Conservation (phyloP, 148 eudicot genomes). For the Spergularia marina region DNA sequence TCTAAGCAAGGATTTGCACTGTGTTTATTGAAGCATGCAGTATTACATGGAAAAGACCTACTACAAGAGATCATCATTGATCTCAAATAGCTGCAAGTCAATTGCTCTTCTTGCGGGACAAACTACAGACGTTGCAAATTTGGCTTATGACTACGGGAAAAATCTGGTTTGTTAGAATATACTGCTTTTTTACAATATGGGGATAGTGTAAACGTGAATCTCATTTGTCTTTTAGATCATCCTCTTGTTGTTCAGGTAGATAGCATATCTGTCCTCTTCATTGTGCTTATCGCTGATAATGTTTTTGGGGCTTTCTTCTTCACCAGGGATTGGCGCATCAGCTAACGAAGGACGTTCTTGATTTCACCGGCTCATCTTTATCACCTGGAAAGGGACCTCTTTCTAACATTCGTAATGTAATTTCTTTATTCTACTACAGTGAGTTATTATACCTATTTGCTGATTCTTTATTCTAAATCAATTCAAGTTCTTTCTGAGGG, state of each 20-base stretch:
- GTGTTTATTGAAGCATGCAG: slow-evolving; percentile 63
- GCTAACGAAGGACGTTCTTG: slow-evolving; percentile 86
- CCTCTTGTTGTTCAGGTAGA: not conserved
- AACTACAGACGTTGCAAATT: slow-evolving; percentile 71
- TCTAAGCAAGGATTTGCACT: slow-evolving; percentile 5
- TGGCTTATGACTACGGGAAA: slow-evolving; percentile 89
- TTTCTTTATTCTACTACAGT: not conserved
- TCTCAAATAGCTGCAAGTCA: slow-evolving; percentile 95
- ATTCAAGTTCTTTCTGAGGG: not conserved
- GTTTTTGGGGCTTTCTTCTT: slow-evolving; percentile 5
- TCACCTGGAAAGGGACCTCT: slow-evolving; percentile 91
- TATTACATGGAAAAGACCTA: slow-evolving; percentile 90
- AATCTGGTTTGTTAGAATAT: slow-evolving; percentile 64
- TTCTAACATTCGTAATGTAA: slow-evolving; percentile 88
- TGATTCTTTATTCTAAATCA: not conserved
- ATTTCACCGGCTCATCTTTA: slow-evolving; percentile 87
- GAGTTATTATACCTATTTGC: not conserved
- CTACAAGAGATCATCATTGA: slow-evolving; percentile 90
- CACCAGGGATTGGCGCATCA: slow-evolving; percentile 89
- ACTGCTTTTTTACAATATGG: not conserved
- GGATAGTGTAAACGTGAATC: not conserved
- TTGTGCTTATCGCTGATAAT: not conserved
- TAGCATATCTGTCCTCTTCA: not conserved
- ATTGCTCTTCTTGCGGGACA: slow-evolving; percentile 95
- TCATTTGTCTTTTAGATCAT: not conserved